phyloP scores from a whole-genome alignment of 192 early-diverging fungal species.

The Coemansia furcata region DNA sequence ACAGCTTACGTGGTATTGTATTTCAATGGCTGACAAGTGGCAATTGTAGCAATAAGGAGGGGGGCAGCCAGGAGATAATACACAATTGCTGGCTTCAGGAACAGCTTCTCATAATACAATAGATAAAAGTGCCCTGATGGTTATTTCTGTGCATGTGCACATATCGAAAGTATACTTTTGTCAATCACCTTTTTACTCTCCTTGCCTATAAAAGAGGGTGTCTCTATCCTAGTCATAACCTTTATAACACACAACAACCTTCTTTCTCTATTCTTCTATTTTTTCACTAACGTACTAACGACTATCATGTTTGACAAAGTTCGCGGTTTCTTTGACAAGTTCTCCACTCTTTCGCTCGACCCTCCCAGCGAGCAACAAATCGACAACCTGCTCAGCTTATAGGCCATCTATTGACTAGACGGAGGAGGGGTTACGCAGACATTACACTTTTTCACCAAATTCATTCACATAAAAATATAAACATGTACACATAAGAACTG shows the following conservation, averaged over 20 bases:
- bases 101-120: neutral
- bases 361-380: constrained; percentile 29
- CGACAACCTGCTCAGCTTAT: constrained; percentile 24
- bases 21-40: neutral
- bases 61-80: neutral
- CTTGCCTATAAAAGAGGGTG: neutral
- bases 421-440: neutral
- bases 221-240: neutral
- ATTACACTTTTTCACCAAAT: neutral
- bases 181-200: neutral
- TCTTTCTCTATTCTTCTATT: neutral
- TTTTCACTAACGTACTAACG: neutral
- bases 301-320: constrained; percentile 21
- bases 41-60: constrained; percentile 9
- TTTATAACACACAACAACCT: neutral
- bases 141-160: neutral
- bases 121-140: neutral
- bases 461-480: neutral
- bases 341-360: constrained; percentile 4
- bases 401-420: constrained; percentile 5
- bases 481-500: neutral
- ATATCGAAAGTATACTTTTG: neutral
- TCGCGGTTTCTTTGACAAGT: constrained; percentile 17
- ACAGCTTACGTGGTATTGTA: neutral
- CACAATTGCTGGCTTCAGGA: neutral